These are phyloP conservation scores for Sporothrix luriei DNA, from an alignment of 2,329 filamentous ascomycete species.

Conservation along the genomic window DNA sequence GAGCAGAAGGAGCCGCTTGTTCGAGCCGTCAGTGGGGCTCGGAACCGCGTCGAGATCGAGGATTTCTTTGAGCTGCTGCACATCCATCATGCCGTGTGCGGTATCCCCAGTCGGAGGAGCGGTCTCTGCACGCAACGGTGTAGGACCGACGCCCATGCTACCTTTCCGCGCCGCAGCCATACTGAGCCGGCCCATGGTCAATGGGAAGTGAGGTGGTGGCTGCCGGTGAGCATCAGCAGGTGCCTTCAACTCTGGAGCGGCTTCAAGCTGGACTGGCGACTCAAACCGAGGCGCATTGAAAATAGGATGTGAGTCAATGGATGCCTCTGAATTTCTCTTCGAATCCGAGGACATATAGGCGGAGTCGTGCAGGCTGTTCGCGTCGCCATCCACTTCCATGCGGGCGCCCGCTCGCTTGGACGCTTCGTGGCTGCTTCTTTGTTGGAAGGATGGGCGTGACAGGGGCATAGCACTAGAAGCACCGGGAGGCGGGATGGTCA, in stretches of 20 bases:
- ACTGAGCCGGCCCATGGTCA: slow-evolving; percentile 54
- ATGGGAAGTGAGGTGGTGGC: slow-evolving; percentile 52
- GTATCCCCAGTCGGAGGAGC: slow-evolving; percentile 55
- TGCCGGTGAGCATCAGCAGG: slow-evolving; percentile 54
- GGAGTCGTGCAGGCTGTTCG: slow-evolving; percentile 54
- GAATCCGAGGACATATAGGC: slow-evolving; percentile 59
- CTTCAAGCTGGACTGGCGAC: slow-evolving; percentile 51
- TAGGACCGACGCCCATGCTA: neutral
- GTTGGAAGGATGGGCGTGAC: neutral
- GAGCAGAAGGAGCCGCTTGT: slow-evolving; percentile 62
- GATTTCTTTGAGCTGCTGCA: slow-evolving; percentile 58
- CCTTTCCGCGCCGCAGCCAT: slow-evolving; percentile 39
- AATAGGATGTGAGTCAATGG: slow-evolving; percentile 48
- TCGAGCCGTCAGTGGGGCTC: neutral
- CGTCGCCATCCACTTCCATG: slow-evolving; percentile 53
- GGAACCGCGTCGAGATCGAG: slow-evolving; percentile 48
- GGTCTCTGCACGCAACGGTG: slow-evolving; percentile 52
- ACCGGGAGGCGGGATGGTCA: neutral
- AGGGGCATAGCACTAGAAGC: slow-evolving; percentile 6
- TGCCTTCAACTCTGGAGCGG: slow-evolving; percentile 43
- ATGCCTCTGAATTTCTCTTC: slow-evolving; percentile 56
- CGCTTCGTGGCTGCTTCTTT: slow-evolving; percentile 4
- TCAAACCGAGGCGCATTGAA: slow-evolving; percentile 51
- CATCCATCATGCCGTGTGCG: slow-evolving; percentile 55
- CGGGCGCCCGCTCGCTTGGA: slow-evolving; percentile 31